Base-by-base conservation (phyloP, 306 rosid genomes). In the Acacia confusa region DNA sequence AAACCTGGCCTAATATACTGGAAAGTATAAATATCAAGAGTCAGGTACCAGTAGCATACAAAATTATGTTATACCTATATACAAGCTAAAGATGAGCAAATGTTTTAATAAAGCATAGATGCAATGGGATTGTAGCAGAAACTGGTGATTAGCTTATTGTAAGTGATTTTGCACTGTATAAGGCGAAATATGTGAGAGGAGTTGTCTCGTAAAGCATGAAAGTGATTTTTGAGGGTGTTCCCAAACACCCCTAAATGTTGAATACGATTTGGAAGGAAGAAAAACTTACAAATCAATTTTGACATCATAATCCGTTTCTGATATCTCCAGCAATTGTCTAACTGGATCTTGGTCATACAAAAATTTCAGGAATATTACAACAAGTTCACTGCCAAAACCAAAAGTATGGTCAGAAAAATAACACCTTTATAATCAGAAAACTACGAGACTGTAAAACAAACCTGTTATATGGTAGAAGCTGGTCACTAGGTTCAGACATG, bases 401-500 rank as follows among this genome's bases (percentile, higher is more conserved):
- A 75, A 81, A 72, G 16, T 48, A 41, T 41, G 53, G 63, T 83
- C 80, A 88, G 81, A 65, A 40, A 83, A 65, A 81, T 52, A 85
- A 38, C 61, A 79, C 48, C 47, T 71, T 45, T 32, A 58, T 45
- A 65, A 60, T 70, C 77, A 48, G 72, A 81, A 82, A 73, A 83
- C 20, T 24, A 77, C 64, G 78, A 27, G 85, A 57, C 45, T 43
- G 73, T 69, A 72, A 84, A 72, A 72, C 78, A 50, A 75, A 93
- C 99, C 99, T 95, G 86, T 86, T 93, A 85, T 89, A 90, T 41
- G 92, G 93, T 75, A 84, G 90, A 89, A 92, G 97, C 85, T 93
- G 99, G 88, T 95, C 97, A 32, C 99, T 93, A 41, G 97, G 99
- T 85, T 93, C 99, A 44, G 97, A 89, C 92, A 89, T 89, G 52